These are phyloP conservation scores for Neofusicoccum laricinum DNA, from an alignment of 2,329 filamentous ascomycete species.

Conservation along the genomic window DNA sequence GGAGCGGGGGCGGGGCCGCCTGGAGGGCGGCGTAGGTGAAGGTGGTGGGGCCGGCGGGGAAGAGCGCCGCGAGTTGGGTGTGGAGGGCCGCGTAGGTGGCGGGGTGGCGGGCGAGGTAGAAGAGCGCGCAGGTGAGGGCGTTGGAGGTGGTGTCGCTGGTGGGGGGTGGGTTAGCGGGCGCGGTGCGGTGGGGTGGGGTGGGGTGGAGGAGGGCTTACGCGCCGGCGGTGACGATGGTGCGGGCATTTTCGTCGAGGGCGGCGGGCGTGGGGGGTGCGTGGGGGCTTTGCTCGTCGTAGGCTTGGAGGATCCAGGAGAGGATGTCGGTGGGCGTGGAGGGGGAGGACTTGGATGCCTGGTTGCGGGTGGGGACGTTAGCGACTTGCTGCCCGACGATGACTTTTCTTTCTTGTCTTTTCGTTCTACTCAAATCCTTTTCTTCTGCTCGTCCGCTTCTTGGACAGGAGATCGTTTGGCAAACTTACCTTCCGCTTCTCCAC, in stretches of 20 bases:
- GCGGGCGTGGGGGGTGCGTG: not conserved
- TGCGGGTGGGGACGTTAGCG: too few species aligned
- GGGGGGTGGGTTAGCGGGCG: not conserved
- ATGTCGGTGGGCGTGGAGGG: not conserved
- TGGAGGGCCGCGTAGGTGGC: slow-evolving; percentile 29
- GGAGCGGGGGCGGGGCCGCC: slow-evolving; percentile 21
- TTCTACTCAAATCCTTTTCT: too few species aligned
- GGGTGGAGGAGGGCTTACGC: not conserved
- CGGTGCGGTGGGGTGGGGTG: not conserved
- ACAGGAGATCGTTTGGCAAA: too few species aligned
- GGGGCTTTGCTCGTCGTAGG: not conserved
- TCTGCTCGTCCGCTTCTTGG: rapidly evolving
- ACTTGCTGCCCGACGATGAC: not conserved
- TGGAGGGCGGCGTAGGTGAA: slow-evolving; percentile 29
- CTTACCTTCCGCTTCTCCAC: slow-evolving; percentile 6
- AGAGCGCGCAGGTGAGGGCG: slow-evolving; percentile 26
- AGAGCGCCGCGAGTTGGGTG: slow-evolving; percentile 17
- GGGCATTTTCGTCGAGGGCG: slow-evolving; percentile 6
- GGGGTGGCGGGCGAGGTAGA: slow-evolving; percentile 27
- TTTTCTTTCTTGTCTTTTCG: not conserved
- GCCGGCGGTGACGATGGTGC: slow-evolving; percentile 30
- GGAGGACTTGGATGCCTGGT: not conserved
- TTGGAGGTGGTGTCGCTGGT: slow-evolving; percentile 8
- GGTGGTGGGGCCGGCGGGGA: slow-evolving; percentile 27
- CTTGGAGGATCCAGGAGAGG: not conserved